Conservation (phyloP, 1,139 yeast species). For the Suhomyces wounanorum region DNA sequence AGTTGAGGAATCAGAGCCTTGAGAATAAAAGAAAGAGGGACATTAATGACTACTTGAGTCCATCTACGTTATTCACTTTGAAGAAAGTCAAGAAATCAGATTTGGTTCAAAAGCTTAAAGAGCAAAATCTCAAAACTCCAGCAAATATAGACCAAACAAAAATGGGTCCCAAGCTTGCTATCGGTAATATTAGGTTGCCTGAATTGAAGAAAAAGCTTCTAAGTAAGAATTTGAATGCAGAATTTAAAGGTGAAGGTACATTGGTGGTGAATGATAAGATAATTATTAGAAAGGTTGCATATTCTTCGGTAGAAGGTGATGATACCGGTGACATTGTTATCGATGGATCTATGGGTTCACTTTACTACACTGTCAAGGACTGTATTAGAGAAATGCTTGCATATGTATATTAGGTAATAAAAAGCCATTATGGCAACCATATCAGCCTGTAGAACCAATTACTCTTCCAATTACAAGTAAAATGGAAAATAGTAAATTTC, state of each 20-base stretch:
- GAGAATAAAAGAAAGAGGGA: slow-evolving; percentile 22
- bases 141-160: slow-evolving; percentile 10
- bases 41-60: slow-evolving; percentile 34
- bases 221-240: slow-evolving; percentile 68
- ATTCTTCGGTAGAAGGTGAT: slow-evolving; percentile 40
- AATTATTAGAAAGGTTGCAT: slow-evolving; percentile 70
- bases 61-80: slow-evolving; percentile 41
- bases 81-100: slow-evolving; percentile 28
- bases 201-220: slow-evolving; percentile 70
- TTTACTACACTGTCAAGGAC: slow-evolving; percentile 78
- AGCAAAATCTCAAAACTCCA: slow-evolving; percentile 8
- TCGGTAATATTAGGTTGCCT: slow-evolving; percentile 86
- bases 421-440: background rate
- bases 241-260: slow-evolving; percentile 91
- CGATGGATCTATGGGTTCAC: slow-evolving; percentile 77
- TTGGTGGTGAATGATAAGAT: slow-evolving; percentile 79
- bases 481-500: too few relatives aligned
- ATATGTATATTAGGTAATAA: slow-evolving; percentile 45
- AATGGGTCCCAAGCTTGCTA: slow-evolving; percentile 55
- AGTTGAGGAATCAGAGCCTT: slow-evolving; percentile 36
- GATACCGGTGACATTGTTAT: slow-evolving; percentile 79
- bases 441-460: background rate
- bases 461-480: too few relatives aligned
- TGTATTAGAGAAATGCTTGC: slow-evolving; percentile 82
- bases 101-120: slow-evolving; percentile 16